Evolutionary conservation across 768 basidiomycete genomes (phyloP).

Genomic region (Filobasidium floriforme): DNA sequence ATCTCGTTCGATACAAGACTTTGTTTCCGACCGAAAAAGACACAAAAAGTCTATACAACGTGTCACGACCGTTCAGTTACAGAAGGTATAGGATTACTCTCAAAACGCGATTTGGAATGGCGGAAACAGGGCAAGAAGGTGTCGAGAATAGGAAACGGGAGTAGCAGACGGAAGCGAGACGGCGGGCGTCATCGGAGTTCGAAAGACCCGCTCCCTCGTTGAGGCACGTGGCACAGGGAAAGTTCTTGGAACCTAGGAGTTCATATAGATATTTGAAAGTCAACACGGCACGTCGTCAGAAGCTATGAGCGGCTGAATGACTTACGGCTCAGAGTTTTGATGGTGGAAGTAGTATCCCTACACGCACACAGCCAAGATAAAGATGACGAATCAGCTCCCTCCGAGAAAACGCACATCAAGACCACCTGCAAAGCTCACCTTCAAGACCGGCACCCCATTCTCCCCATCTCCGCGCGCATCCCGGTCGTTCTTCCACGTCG

Average conservation of each 20-base stretch:
- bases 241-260: slow-evolving; percentile 75
- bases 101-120: too few relatives aligned
- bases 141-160: too few relatives aligned
- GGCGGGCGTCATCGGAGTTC: slow-evolving; percentile 63
- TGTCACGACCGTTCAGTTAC: too few relatives aligned
- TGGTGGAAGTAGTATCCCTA: slow-evolving; percentile 79
- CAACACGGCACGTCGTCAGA: slow-evolving; percentile 10
- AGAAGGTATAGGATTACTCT: too few relatives aligned
- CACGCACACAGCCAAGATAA: slow-evolving; percentile 49
- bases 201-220: slow-evolving; percentile 65
- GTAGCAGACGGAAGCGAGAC: too few relatives aligned
- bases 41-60: too few relatives aligned
- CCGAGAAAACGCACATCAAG: background rate
- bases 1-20: too few relatives aligned
- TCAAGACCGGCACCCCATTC: slow-evolving; percentile 19
- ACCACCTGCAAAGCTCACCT: slow-evolving; percentile 17
- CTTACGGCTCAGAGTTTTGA: slow-evolving; percentile 84
- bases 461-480: slow-evolving; percentile 40
- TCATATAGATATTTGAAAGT: slow-evolving; percentile 31
- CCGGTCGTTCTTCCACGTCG: slow-evolving; percentile 44
- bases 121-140: too few relatives aligned
- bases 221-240: slow-evolving; percentile 69
- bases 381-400: slow-evolving; percentile 48
- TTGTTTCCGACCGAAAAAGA: too few relatives aligned
- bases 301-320: slow-evolving; percentile 30